Percentiles rank a stretch among this genome's conserved stretches.
Conservation (phyloP, 805 yeast species). For the Alloascoidea africana region DNA sequence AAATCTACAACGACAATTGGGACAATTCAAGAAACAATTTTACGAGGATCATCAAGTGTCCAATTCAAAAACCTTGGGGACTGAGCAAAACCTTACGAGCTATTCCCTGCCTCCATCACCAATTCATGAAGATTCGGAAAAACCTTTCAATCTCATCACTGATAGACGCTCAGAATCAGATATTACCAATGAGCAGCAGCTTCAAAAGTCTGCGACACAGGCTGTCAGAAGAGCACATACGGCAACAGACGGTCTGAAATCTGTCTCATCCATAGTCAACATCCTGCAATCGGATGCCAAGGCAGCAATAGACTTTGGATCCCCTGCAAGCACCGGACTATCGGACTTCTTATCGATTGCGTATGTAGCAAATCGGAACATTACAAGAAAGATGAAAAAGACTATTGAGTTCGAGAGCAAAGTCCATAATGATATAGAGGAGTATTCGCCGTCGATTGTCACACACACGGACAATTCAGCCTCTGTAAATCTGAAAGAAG, state of each 20-base stretch:
- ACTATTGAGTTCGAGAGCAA: too few species aligned
- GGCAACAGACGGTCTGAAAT: background rate
- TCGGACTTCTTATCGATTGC: background rate
- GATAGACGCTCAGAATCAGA: background rate
- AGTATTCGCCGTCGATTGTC: too few species aligned
- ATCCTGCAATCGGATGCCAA: background rate
- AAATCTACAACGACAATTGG: conserved; percentile 50
- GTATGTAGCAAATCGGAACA: background rate
- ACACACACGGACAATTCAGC: background rate
- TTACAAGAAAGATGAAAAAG: background rate
- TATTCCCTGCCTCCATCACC: background rate
- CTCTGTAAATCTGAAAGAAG: conserved; percentile 22
- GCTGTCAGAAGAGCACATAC: background rate
- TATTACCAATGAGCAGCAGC: background rate
- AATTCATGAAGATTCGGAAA: too few species aligned
- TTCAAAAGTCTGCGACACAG: background rate
- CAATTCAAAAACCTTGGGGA: background rate
- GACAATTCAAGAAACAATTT: conserved; percentile 19
- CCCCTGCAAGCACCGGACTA: too few species aligned
- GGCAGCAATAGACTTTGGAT: too few species aligned
- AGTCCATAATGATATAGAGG: background rate
- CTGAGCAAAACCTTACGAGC: background rate
- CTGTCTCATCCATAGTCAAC: background rate
- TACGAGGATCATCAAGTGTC: background rate
- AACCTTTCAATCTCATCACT: too few species aligned